Evolutionary conservation across 352 stramenopile species (phyloP).

Genomic region (Vaucheria bursata): DNA sequence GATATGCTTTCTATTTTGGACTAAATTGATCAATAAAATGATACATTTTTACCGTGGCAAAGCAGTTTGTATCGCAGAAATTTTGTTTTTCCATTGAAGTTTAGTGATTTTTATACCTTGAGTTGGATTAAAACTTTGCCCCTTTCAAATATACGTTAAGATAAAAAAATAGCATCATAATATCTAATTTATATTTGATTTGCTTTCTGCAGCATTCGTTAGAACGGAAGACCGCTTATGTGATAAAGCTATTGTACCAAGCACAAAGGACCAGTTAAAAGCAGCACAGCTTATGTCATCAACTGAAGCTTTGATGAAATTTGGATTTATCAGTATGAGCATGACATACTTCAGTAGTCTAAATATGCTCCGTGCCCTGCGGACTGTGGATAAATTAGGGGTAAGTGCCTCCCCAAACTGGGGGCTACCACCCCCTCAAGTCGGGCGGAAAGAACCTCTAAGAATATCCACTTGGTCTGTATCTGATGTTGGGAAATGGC

Average conservation of each 20-base stretch:
- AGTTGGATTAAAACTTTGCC: not conserved
- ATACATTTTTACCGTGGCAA: too few species aligned
- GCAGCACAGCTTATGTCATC: constrained; percentile 86
- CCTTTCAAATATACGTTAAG: too few species aligned
- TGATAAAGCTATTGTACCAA: constrained; percentile 46
- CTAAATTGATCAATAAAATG: too few species aligned
- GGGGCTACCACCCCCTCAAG: constrained; percentile 50
- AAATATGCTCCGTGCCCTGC: constrained; percentile 93
- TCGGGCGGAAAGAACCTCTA: constrained; percentile 53
- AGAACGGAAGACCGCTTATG: not conserved
- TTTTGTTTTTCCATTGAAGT: too few species aligned
- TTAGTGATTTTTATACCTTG: too few species aligned
- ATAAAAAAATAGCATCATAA: too few species aligned
- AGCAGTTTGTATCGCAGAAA: too few species aligned
- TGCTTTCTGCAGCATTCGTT: too few species aligned
- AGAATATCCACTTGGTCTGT: constrained; percentile 60
- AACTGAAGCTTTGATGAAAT: constrained; percentile 95
- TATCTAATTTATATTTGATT: not conserved
- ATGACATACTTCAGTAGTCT: constrained; percentile 94
- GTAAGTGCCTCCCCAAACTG: not conserved
- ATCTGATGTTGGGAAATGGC: constrained; percentile 63
- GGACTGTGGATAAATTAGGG: constrained; percentile 71
- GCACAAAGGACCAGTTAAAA: constrained; percentile 63
- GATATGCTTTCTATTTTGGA: too few species aligned
- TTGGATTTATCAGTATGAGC: constrained; percentile 94